A percentile compares a stretch with the other conserved stretches of the same genome.
Conservation (phyloP, 2,329 filamentous ascomycete genomes). For the Ilyonectria sp. region DNA sequence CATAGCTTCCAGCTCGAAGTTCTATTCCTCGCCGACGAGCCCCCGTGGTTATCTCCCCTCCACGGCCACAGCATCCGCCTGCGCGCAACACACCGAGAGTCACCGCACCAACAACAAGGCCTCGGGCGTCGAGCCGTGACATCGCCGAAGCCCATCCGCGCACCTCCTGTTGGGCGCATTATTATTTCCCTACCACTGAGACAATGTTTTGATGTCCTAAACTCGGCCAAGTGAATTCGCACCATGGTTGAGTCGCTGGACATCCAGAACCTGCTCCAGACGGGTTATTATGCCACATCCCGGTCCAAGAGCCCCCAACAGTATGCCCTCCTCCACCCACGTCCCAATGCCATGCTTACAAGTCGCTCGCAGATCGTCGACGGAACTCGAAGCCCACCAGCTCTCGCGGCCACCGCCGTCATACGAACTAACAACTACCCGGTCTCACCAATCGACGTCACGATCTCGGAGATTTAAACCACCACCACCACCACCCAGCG, state of each 20-base stretch:
- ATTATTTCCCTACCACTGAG: slow-evolving; percentile 27
- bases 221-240: slow-evolving; percentile 40
- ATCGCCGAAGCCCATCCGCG: slow-evolving; percentile 6
- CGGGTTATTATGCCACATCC: slow-evolving; percentile 66
- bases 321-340: slow-evolving; percentile 40
- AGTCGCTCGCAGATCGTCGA: slow-evolving; percentile 32
- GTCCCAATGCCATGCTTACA: slow-evolving; percentile 32
- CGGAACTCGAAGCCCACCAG: slow-evolving; percentile 37
- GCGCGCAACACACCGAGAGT: slow-evolving; percentile 40
- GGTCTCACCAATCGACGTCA: slow-evolving; percentile 34
- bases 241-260: slow-evolving; percentile 62
- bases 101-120: slow-evolving; percentile 24
- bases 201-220: slow-evolving; percentile 43
- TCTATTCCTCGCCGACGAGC: slow-evolving; percentile 13
- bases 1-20: slow-evolving; percentile 17
- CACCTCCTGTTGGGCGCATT: slow-evolving; percentile 26
- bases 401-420: slow-evolving; percentile 37
- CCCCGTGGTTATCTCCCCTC: slow-evolving; percentile 4
- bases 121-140: not conserved
- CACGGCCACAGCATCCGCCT: slow-evolving; percentile 28
- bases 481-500: slow-evolving; percentile 76
- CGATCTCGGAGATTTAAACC: slow-evolving; percentile 51
- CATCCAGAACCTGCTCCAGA: slow-evolving; percentile 63
- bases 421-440: slow-evolving; percentile 36
- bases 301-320: slow-evolving; percentile 54